Conservation (phyloP, 176 grass and related monocot genomes). For the Olyra latifolia region DNA sequence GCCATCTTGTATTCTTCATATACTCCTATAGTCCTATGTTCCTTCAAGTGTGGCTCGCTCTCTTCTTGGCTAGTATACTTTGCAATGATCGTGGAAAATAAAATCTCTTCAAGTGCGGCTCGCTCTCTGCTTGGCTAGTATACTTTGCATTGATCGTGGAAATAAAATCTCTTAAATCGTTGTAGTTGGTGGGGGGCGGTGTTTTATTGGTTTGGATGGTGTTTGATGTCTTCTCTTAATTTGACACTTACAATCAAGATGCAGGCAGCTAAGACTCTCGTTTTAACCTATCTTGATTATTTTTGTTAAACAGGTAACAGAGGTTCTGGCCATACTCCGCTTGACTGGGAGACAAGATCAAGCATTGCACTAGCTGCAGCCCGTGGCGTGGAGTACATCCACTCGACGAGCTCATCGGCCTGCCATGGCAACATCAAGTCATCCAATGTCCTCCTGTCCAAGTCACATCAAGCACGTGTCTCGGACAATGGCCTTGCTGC, state of each 20-base stretch:
- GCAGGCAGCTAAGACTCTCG: neutral
- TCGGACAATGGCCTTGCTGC: conserved; percentile 66
- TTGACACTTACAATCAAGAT: conserved; percentile 3
- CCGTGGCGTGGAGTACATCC: conserved; percentile 65
- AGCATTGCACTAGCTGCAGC: conserved; percentile 66
- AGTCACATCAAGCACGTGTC: conserved; percentile 49
- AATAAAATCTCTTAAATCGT: neutral
- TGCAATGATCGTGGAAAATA: conserved; percentile 1
- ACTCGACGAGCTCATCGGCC: conserved; percentile 54
- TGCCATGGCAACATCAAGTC: conserved; percentile 88
- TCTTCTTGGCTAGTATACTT: neutral
- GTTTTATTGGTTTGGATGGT: conserved; percentile 12
- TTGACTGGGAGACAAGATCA: conserved; percentile 58
- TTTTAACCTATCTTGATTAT: neutral
- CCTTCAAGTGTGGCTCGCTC: neutral
- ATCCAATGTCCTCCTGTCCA: conserved; percentile 71
- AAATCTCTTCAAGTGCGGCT: neutral
- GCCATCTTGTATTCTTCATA: neutral
- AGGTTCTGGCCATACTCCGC: conserved; percentile 45
- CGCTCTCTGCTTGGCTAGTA: neutral
- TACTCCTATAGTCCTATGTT: conserved; percentile 19
- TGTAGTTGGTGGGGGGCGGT: conserved; percentile 2
- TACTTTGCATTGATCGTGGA: conserved; percentile 8
- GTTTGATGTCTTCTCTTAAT: neutral
- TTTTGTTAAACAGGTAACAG: conserved; percentile 49